Evolutionary conservation across 306 rosid species (phyloP).

Genomic region (Prunus mume): DNA sequence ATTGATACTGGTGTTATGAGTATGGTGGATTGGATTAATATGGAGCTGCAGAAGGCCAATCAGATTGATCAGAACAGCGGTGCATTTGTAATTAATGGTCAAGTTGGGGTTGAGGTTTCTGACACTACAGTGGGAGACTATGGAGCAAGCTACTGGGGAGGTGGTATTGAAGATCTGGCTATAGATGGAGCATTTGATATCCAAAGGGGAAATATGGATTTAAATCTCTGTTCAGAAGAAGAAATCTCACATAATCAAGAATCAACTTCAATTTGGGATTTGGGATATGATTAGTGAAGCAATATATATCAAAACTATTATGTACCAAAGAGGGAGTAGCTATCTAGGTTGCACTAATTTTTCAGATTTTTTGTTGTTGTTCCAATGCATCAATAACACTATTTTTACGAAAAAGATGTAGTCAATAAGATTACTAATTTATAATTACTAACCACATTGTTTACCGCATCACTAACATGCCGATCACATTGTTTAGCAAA

Average conservation of each 20-base stretch:
- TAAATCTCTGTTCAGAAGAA: conserved; percentile 16
- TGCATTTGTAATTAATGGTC: neutral
- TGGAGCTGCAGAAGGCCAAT: conserved; percentile 33
- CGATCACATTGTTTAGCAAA: too few relatives aligned
- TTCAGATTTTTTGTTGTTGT: neutral
- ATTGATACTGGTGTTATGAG: conserved; percentile 12
- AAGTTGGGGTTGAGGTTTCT: neutral
- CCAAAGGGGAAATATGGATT: conserved; percentile 9
- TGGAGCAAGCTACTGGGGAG: conserved; percentile 30
- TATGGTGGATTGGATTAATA: conserved; percentile 45
- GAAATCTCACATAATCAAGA: conserved; percentile 22
- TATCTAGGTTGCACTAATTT: neutral
- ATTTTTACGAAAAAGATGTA: too few relatives aligned
- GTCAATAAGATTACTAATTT: too few relatives aligned
- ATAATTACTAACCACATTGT: too few relatives aligned
- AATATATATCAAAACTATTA: too few relatives aligned
- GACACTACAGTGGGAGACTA: conserved; percentile 20
- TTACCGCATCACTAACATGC: too few relatives aligned
- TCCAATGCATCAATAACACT: neutral
- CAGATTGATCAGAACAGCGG: neutral
- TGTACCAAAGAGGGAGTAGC: neutral
- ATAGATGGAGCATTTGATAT: conserved; percentile 25
- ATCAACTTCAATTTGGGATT: conserved; percentile 55
- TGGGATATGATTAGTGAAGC: conserved; percentile 19
- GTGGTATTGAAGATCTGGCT: conserved; percentile 18